phyloP scores from a whole-genome alignment of 129 eudicot species.

The Lonicera japonica region DNA sequence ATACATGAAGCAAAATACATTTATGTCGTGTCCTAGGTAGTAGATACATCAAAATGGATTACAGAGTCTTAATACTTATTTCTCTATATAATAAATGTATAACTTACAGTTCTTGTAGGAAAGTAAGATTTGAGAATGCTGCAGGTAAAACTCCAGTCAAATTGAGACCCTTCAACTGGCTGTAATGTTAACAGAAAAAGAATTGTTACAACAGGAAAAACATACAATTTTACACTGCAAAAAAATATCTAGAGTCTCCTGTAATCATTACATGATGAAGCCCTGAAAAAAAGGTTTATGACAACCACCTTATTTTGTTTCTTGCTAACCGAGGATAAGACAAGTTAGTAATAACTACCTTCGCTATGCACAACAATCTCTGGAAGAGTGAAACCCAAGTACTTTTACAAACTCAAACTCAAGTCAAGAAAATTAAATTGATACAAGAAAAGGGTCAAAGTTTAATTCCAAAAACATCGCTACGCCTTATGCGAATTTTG shows the following conservation, averaged over 20 bases:
- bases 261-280: neutral
- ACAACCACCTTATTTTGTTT: neutral
- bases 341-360: no score
- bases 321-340: no score
- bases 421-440: no score
- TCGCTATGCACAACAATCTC: no score
- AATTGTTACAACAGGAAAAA: neutral
- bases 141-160: slow-evolving; percentile 67
- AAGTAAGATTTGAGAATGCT: slow-evolving; percentile 55
- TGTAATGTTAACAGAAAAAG: slow-evolving; percentile 18
- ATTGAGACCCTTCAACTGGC: slow-evolving; percentile 66
- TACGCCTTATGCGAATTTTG: no score
- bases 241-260: slow-evolving; percentile 4
- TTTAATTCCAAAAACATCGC: no score
- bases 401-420: no score
- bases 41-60: neutral
- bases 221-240: neutral
- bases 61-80: neutral
- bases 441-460: no score
- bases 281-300: neutral
- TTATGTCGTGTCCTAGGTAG: no score
- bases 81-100: neutral
- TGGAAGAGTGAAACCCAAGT: no score
- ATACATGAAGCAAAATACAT: neutral
- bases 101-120: slow-evolving; percentile 64